These are phyloP conservation scores for Yamadazyma epiphylla DNA, from an alignment of 1,139 yeast genomes.

Conservation along the genomic window DNA sequence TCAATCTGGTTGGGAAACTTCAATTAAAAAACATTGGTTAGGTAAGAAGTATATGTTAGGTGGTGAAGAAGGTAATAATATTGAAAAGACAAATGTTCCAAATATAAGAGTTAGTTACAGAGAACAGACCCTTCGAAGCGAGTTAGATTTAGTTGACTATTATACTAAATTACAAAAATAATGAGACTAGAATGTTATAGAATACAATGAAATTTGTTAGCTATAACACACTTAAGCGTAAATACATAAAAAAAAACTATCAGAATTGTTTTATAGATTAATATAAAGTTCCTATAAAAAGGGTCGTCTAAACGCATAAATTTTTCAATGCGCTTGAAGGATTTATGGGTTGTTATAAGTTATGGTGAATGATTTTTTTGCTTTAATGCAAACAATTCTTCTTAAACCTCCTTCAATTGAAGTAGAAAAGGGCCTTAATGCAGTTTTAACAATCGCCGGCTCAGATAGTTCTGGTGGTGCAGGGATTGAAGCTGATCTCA, in stretches of 20 bases:
- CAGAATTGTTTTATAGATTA: no score
- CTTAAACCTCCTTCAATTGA: not conserved
- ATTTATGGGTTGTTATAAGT: no score
- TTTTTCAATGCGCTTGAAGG: no score
- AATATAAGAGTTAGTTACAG: conserved; percentile 79
- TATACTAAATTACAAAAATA: conserved; percentile 33
- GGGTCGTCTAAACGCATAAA: not conserved
- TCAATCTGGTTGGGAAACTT: conserved; percentile 90
- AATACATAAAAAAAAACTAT: no score
- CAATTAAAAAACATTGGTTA: conserved; percentile 86
- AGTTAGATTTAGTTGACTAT: conserved; percentile 64
- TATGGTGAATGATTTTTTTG: no score
- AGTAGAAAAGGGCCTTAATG: conserved; percentile 7
- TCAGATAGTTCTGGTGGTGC: conserved; percentile 95
- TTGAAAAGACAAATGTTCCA: conserved; percentile 94
- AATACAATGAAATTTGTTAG: no score
- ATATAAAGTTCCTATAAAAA: no score
- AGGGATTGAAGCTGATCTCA: conserved; percentile 89
- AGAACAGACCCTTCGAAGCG: conserved; percentile 75
- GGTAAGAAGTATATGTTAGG: conserved; percentile 62
- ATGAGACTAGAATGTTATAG: conserved; percentile 1
- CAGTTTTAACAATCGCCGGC: conserved; percentile 70
- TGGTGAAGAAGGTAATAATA: conserved; percentile 78
- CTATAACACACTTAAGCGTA: no score
- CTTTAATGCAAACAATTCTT: not conserved